Percentiles rank a stretch among this genome's conserved stretches.
Conservation (phyloP, 2,329 filamentous ascomycete genomes). For the Grosmannia huntii region DNA sequence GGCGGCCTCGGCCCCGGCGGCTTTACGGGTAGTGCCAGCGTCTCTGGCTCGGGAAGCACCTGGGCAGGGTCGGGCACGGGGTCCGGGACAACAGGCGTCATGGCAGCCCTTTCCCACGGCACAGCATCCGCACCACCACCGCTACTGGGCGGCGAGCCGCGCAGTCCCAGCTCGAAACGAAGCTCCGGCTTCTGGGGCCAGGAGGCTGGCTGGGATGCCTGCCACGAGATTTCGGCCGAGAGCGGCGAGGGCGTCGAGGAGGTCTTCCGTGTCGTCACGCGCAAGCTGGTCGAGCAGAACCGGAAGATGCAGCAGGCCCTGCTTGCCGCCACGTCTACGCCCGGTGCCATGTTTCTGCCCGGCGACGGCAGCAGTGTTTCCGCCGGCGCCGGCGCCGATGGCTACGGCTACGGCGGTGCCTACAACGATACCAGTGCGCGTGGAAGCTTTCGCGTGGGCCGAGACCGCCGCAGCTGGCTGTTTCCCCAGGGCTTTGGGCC, state of each 20-base stretch:
- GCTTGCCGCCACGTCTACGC: constrained; percentile 38
- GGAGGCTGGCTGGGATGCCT: constrained; percentile 91
- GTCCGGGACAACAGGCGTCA: not conserved
- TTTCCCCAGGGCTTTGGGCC: constrained; percentile 43
- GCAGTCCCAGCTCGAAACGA: constrained; percentile 49
- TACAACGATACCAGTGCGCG: constrained; percentile 40
- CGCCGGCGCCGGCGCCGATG: constrained; percentile 3
- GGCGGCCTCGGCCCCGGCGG: constrained; percentile 9
- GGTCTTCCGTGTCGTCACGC: constrained; percentile 64
- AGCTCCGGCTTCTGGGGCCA: constrained; percentile 79
- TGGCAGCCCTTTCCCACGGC: not conserved
- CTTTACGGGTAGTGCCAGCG: not conserved
- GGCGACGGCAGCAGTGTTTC: constrained; percentile 5
- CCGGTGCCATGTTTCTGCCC: constrained; percentile 22
- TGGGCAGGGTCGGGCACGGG: not conserved
- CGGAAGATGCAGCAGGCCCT: constrained; percentile 49
- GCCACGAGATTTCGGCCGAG: constrained; percentile 91
- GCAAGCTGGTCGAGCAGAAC: constrained; percentile 52
- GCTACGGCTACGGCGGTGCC: constrained; percentile 10
- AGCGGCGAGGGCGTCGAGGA: constrained; percentile 93
- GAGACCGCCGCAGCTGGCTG: constrained; percentile 46
- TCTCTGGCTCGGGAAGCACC: not conserved
- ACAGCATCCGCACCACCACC: constrained; percentile 11
- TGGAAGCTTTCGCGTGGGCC: constrained; percentile 43
- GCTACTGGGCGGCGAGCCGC: constrained; percentile 30